phyloP scores from a whole-genome alignment of 768 basidiomycete genomes.

The Leucocoprinus leucothites region DNA sequence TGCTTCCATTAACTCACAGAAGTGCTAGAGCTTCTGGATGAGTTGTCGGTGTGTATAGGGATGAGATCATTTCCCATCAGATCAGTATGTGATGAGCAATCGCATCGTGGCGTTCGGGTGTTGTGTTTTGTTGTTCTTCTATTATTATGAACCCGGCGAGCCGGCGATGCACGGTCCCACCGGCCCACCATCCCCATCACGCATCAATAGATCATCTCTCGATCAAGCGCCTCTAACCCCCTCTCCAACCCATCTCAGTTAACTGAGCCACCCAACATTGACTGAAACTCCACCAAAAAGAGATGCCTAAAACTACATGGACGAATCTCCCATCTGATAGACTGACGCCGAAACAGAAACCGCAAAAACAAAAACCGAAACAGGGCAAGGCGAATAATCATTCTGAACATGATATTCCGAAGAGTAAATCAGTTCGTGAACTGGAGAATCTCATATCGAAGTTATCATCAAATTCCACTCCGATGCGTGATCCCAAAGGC shows the following conservation, averaged over 20 bases:
- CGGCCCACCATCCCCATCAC: no score
- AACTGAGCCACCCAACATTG: no score
- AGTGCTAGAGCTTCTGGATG: no score
- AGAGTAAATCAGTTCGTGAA: slow-evolving; percentile 18
- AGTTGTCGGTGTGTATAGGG: no score
- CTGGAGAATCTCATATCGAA: slow-evolving; percentile 47
- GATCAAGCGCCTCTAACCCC: no score
- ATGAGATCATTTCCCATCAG: not conserved
- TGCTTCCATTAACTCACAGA: no score
- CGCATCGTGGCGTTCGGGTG: slow-evolving; percentile 7
- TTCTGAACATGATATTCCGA: slow-evolving; percentile 17
- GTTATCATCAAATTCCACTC: slow-evolving; percentile 29
- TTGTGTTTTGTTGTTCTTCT: not conserved
- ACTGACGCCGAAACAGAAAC: slow-evolving; percentile 32
- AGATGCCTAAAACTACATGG: slow-evolving; percentile 45
- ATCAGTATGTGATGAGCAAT: slow-evolving; percentile 7
- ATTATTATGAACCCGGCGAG: no score
- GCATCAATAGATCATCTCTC: no score
- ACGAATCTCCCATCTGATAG: slow-evolving; percentile 53
- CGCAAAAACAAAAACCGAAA: slow-evolving; percentile 26
- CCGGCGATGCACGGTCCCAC: no score
- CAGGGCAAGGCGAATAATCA: no score
- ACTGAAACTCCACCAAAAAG: no score
- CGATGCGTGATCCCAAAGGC: slow-evolving; percentile 50
- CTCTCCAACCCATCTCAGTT: no score